Percentiles rank a stretch among this genome's conserved stretches.
phyloP scores from a whole-genome alignment of 352 stramenopile species.

The Phytophthora hybrid region DNA sequence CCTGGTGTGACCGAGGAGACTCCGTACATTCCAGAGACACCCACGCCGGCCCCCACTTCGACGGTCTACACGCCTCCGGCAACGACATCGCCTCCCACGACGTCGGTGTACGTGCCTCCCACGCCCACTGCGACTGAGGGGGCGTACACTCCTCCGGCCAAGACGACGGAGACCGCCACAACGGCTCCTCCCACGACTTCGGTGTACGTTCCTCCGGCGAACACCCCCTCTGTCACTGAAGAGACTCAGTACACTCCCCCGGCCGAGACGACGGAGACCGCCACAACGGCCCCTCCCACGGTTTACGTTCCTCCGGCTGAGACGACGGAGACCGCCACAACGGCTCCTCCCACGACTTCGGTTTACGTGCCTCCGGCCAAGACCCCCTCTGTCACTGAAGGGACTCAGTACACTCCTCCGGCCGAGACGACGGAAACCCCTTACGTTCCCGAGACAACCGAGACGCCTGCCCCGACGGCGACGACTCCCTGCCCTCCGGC shows the following conservation, averaged over 20 bases:
- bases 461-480: neutral
- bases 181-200: too few species aligned
- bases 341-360: too few species aligned
- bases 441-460: constrained; percentile 1
- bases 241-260: too few species aligned
- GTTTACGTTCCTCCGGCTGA: too few species aligned
- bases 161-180: too few species aligned
- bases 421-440: neutral
- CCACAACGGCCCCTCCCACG: too few species aligned
- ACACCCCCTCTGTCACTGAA: neutral
- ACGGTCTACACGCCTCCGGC: constrained; percentile 1
- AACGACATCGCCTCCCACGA: neutral
- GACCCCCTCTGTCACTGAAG: constrained; percentile 1
- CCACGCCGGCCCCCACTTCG: neutral
- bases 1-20: neutral
- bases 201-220: too few species aligned
- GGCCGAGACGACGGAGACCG: too few species aligned
- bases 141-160: constrained; percentile 2
- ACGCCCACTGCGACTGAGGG: too few species aligned
- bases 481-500: neutral
- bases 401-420: neutral
- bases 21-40: neutral
- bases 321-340: too few species aligned
- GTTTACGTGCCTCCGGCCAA: neutral
- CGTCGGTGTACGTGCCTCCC: too few species aligned